Evolutionary conservation across 371 early-diverging fungal species (phyloP).

Genomic region (Zychaea mexicana): DNA sequence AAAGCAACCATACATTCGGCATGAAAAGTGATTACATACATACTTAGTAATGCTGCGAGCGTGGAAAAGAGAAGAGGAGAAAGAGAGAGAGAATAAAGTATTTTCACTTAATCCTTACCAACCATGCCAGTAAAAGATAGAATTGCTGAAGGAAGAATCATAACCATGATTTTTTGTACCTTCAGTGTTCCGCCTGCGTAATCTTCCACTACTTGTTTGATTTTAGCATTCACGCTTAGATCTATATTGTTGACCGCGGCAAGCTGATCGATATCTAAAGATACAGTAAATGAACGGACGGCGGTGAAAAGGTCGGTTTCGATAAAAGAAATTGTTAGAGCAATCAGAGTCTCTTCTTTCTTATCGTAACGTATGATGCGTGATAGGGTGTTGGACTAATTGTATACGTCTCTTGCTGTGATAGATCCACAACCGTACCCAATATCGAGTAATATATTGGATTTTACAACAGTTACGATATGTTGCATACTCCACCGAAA

Average conservation of each 20-base stretch:
- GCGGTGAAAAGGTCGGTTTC: neutral
- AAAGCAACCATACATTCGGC: too few species aligned
- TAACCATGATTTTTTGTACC: slow-evolving; percentile 22
- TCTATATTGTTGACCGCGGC: slow-evolving; percentile 8
- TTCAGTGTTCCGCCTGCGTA: neutral
- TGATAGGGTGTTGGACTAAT: too few species aligned
- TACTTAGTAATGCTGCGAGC: too few species aligned
- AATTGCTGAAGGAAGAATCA: slow-evolving; percentile 32
- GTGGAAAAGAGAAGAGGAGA: too few species aligned
- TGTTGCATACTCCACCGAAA: neutral
- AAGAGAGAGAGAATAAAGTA: neutral
- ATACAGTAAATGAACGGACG: neutral
- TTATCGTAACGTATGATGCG: too few species aligned
- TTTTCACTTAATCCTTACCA: slow-evolving; percentile 8
- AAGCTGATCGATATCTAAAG: slow-evolving; percentile 10
- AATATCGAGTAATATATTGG: neutral
- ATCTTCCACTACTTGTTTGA: slow-evolving; percentile 4
- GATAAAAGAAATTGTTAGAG: too few species aligned
- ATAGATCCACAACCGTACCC: too few species aligned
- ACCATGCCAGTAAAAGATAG: slow-evolving; percentile 26
- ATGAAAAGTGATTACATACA: neutral
- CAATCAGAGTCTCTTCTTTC: too few species aligned
- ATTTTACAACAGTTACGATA: neutral
- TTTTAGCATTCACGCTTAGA: neutral
- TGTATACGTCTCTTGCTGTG: too few species aligned